Conservation (phyloP, 495 filamentous ascomycete species). For the Thozetella sp. region DNA sequence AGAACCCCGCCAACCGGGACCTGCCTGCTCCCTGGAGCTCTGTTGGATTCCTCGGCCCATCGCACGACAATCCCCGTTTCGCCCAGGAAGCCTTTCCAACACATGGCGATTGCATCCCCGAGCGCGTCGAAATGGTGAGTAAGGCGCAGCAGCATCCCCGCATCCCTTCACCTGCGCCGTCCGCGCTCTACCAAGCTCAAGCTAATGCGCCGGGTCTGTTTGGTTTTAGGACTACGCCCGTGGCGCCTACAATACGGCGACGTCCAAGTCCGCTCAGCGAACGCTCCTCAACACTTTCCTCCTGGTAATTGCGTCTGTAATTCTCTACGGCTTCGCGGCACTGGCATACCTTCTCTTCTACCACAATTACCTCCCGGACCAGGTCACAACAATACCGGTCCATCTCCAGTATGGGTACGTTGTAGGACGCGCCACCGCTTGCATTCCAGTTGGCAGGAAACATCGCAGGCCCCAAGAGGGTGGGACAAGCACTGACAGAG, state of each 20-base stretch:
- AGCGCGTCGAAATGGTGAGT: neutral
- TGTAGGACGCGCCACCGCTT: neutral
- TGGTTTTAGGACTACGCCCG: neutral
- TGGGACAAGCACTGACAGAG: neutral
- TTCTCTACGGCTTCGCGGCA: conserved; percentile 64
- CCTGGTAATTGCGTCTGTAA: conserved; percentile 55
- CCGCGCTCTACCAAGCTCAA: neutral
- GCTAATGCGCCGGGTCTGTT: neutral
- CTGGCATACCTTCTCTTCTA: conserved; percentile 80
- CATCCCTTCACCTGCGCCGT: no score
- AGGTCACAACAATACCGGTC: conserved; percentile 62
- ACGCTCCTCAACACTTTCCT: conserved; percentile 74
- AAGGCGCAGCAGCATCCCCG: no score
- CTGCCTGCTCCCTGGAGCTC: neutral
- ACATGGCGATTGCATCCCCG: neutral
- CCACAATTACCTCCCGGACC: conserved; percentile 76
- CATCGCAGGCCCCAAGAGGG: neutral
- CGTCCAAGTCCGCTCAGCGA: conserved; percentile 68
- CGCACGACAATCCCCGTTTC: neutral
- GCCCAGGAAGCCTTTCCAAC: neutral
- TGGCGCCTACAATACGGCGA: conserved; percentile 22
- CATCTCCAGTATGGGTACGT: conserved; percentile 81
- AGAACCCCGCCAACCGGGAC: neutral
- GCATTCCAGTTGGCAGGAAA: neutral
- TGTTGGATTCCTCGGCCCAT: neutral